Base-by-base conservation (phyloP, 495 filamentous ascomycete genomes). In the Letharia columbiana region DNA sequence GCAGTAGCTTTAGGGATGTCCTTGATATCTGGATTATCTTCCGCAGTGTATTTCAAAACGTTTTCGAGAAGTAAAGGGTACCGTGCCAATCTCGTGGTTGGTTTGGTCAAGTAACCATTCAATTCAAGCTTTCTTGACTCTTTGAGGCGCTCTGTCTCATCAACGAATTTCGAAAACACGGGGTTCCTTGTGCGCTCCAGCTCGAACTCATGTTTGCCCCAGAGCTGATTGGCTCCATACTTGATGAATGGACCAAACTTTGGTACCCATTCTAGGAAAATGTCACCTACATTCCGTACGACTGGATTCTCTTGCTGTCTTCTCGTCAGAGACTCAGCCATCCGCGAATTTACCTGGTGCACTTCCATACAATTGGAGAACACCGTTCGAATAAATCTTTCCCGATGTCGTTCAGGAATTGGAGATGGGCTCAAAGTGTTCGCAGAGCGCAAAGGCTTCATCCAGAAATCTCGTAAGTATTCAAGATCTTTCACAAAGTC, bases 401-500 rank as follows among this genome's bases (percentile, higher is more conserved):
- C 95, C 62, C 91, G 85, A 52, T 91, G 85, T 67, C 90, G 85
- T 70, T 93, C 87, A 8, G 95, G 93, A 64, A 99, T 93, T 5
- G 91, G 91, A 11, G 93, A 97, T 37, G 81, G 80, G 49, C 81
- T 87, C 23, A 84, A 81, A 23, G 83, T 82, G 64, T 83, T 84
- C 11, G 79, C 80, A 35, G 85, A 85, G 62, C 91, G 87, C 62
- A 99, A 76, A 5, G 95, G 95, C 69, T 91, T 85, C 80, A 98
- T 96, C 95, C 95, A 99, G 83, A 98, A 98, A 78, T 99, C 95
- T 66, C 93, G 86, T 40, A 99, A 77, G 72, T 99, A 99, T 74
- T 99, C 95, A 69, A 99, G 80, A 73, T 99, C 95, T 79, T 99
- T 99, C 74, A 99, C 95, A 70, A 99, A 99, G 76, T 99, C 95